Percentiles rank a stretch among this genome's conserved stretches.
These are phyloP conservation scores for Phytophthora ohioensis DNA, from an alignment of 352 stramenopile genomes.

Conservation along the genomic window DNA sequence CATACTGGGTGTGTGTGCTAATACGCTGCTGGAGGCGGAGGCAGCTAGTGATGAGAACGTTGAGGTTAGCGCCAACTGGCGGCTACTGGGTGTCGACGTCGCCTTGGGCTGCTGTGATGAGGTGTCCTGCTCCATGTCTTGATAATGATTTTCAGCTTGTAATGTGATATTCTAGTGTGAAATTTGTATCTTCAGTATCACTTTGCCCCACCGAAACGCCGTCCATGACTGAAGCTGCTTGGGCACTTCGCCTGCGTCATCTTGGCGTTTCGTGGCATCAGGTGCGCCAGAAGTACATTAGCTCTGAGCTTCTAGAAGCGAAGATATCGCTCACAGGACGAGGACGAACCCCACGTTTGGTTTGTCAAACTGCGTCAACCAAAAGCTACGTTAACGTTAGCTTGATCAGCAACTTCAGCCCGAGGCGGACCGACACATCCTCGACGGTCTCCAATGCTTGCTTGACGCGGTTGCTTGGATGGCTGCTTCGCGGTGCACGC, in stretches of 20 bases:
- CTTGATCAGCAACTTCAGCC: constrained; percentile 6
- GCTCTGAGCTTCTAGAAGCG: not conserved
- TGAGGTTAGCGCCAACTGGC: constrained; percentile 27
- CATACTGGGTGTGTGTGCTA: constrained; percentile 42
- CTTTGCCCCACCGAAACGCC: constrained; percentile 18
- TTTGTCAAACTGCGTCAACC: constrained; percentile 15
- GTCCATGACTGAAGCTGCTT: too few relatives aligned
- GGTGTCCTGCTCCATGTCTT: constrained; percentile 27
- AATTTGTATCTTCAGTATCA: not conserved
- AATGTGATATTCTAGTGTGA: not conserved
- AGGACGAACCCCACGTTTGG: not conserved
- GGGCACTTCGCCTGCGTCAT: constrained; percentile 18
- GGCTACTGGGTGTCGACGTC: constrained; percentile 10
- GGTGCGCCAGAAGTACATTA: too few relatives aligned
- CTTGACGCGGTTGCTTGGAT: constrained; percentile 24
- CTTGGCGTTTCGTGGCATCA: not conserved
- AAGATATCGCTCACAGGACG: constrained; percentile 6
- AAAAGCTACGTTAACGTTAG: not conserved
- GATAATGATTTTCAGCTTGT: not conserved
- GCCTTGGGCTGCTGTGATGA: constrained; percentile 17
- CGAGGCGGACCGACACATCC: constrained; percentile 23
- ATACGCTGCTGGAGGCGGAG: constrained; percentile 21
- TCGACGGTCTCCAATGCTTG: constrained; percentile 13
- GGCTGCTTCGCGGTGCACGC: constrained; percentile 29
- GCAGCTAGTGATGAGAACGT: constrained; percentile 28